These are phyloP conservation scores for Saccharum hybrid DNA, from an alignment of 202 grass and related monocot genomes.

Conservation along the genomic window DNA sequence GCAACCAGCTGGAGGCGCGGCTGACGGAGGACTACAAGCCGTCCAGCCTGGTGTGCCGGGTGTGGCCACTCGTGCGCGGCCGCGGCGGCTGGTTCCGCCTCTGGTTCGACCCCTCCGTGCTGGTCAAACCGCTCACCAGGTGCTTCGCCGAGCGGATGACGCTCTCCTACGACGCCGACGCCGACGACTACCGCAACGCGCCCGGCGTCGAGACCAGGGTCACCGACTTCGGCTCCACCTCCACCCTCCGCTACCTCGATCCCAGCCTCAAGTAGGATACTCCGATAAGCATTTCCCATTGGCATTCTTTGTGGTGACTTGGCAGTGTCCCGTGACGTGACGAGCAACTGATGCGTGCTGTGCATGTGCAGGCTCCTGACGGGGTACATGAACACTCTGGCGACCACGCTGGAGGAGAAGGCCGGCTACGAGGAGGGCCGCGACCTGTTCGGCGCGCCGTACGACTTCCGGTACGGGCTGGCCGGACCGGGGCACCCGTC, in stretches of 20 bases:
- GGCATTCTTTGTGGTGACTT: neutral
- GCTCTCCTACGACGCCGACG: conserved; percentile 57
- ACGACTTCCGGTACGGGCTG: conserved; percentile 93
- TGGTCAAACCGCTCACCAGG: conserved; percentile 62
- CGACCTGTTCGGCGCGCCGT: conserved; percentile 79
- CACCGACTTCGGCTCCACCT: conserved; percentile 63
- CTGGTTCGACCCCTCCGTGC: conserved; percentile 83
- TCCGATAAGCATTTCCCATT: neutral
- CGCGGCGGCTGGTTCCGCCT: conserved; percentile 77
- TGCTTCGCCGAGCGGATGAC: conserved; percentile 93
- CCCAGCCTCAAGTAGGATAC: conserved; percentile 64
- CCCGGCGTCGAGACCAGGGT: conserved; percentile 73
- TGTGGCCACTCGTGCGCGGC: conserved; percentile 48
- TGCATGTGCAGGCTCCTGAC: conserved; percentile 64
- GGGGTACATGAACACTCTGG: conserved; percentile 74
- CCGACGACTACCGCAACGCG: conserved; percentile 83
- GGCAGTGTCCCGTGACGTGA: too few species aligned
- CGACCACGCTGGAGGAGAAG: conserved; percentile 62
- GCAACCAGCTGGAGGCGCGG: conserved; percentile 88
- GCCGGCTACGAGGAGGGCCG: conserved; percentile 69
- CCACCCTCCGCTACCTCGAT: conserved; percentile 71
- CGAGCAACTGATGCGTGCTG: too few species aligned
- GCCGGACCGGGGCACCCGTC: conserved; percentile 67
- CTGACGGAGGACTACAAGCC: conserved; percentile 72
- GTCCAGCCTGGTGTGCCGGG: conserved; percentile 61